A percentile compares a stretch with the other conserved stretches of the same genome.
phyloP scores from a whole-genome alignment of 1,284 basidiomycete species.

The Cerrena zonata region DNA sequence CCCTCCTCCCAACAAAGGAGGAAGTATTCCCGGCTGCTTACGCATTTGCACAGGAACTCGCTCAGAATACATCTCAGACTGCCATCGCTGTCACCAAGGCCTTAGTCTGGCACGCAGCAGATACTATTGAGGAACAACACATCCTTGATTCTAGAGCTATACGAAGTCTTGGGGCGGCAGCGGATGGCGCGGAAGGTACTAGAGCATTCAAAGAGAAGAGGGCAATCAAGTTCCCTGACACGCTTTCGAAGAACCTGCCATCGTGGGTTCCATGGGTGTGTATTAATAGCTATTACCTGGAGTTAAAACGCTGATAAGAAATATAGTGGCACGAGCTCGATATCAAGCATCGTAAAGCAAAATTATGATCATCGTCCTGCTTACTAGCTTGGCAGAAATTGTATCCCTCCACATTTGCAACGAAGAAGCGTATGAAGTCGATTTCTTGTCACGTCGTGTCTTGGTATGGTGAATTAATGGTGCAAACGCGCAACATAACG shows the following conservation, averaged over 20 bases:
- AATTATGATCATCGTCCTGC: too few relatives aligned
- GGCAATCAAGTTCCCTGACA: slow-evolving; percentile 39
- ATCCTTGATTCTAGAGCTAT: slow-evolving; percentile 47
- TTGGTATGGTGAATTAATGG: too few relatives aligned
- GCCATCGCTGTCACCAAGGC: slow-evolving; percentile 48
- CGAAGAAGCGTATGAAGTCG: too few relatives aligned
- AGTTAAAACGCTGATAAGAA: too few relatives aligned
- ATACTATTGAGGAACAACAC: slow-evolving; percentile 49
- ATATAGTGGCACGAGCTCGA: slow-evolving; percentile 37
- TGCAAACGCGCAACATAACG: too few relatives aligned
- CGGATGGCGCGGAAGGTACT: slow-evolving; percentile 45
- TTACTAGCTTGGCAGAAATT: too few relatives aligned
- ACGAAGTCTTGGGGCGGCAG: slow-evolving; percentile 30
- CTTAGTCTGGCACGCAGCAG: slow-evolving; percentile 43
- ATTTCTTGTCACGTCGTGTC: too few relatives aligned
- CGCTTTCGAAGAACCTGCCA: slow-evolving; percentile 33
- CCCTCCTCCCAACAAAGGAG: slow-evolving; percentile 41
- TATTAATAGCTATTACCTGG: too few relatives aligned
- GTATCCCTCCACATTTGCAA: too few relatives aligned
- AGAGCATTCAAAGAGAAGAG: slow-evolving; percentile 45
- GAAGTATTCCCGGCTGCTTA: slow-evolving; percentile 49
- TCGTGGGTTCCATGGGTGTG: slow-evolving; percentile 48
- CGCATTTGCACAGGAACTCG: slow-evolving; percentile 46
- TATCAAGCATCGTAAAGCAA: slow-evolving; percentile 31
- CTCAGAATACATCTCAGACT: slow-evolving; percentile 44